Evolutionary conservation across 176 grass and related monocot genomes (phyloP).

Genomic region (Lolium perenne): DNA sequence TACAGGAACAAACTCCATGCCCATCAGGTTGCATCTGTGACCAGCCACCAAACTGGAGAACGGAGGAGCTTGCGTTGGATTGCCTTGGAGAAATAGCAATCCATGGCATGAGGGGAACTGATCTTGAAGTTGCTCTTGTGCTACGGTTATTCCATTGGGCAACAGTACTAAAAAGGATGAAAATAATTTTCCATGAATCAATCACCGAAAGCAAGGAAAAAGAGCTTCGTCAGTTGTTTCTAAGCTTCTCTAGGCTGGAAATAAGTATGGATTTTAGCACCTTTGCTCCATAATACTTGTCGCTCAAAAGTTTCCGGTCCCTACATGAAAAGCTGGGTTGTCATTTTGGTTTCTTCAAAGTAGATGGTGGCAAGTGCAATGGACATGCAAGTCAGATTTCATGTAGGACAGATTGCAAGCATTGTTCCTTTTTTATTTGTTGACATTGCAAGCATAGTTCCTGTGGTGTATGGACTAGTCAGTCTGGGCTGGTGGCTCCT

Average conservation of each 20-base stretch:
- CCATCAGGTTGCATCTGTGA: conserved; percentile 17
- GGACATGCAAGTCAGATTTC: background rate
- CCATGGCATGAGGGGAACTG: background rate
- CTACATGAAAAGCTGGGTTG: background rate
- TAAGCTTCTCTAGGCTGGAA: background rate
- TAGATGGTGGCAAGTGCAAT: background rate
- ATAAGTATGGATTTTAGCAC: background rate
- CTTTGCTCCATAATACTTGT: background rate
- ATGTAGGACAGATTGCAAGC: background rate
- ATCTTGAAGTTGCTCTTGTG: conserved; percentile 8
- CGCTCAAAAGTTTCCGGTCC: background rate
- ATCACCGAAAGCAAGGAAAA: background rate
- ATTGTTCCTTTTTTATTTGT: too few species aligned
- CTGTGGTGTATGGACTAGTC: background rate
- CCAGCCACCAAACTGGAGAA: background rate
- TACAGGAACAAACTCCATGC: background rate
- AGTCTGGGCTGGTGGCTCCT: too few species aligned
- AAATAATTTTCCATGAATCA: background rate
- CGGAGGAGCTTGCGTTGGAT: too few species aligned
- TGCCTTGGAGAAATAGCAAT: background rate
- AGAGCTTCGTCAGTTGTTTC: background rate
- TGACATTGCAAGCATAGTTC: background rate
- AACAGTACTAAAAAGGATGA: background rate
- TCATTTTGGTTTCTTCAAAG: background rate
- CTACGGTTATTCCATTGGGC: conserved; percentile 23